Percentiles rank a stretch among this genome's conserved stretches.
These are phyloP conservation scores for Mucor plumbeus DNA, from an alignment of 371 early-diverging fungal genomes.

Conservation along the genomic window DNA sequence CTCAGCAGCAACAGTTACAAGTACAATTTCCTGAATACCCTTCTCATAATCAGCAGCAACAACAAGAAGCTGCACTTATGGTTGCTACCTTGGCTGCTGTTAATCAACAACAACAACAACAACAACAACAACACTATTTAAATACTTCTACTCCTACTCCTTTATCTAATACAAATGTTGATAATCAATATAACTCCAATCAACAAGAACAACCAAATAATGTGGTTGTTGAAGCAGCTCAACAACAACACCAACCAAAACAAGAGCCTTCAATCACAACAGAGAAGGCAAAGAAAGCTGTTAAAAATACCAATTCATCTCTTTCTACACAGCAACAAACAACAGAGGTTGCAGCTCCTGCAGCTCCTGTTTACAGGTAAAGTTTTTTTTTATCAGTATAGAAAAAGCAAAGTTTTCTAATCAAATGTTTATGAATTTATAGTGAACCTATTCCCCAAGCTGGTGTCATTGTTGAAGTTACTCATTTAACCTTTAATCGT, in stretches of 20 bases:
- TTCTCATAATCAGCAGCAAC: neutral
- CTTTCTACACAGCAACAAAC: neutral
- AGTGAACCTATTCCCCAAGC: conserved; percentile 24
- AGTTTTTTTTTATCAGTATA: too few relatives aligned
- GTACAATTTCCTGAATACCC: conserved; percentile 13
- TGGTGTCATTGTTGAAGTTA: conserved; percentile 52
- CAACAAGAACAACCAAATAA: conserved; percentile 10
- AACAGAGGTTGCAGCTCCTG: neutral
- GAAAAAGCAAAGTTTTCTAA: too few relatives aligned
- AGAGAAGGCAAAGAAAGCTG: neutral
- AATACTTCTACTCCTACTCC: neutral
- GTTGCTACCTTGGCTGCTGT: conserved; percentile 12
- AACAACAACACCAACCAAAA: conserved; percentile 17
- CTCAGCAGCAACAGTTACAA: conserved; percentile 28
- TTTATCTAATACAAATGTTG: conserved; percentile 10
- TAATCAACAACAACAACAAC: conserved; percentile 2
- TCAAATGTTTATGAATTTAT: neutral
- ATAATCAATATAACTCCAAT: neutral
- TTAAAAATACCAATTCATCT: neutral
- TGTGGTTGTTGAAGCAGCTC: neutral
- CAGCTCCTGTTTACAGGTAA: conserved; percentile 19
- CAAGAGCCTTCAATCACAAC: neutral
- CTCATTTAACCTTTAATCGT: conserved; percentile 48
- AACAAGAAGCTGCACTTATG: conserved; percentile 14
- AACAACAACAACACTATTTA: neutral